Evolutionary conservation across 495 filamentous ascomycete species (phyloP), one percentile per base, ranked within the genome.

Genomic region (Podospora fimiseda): DNA sequence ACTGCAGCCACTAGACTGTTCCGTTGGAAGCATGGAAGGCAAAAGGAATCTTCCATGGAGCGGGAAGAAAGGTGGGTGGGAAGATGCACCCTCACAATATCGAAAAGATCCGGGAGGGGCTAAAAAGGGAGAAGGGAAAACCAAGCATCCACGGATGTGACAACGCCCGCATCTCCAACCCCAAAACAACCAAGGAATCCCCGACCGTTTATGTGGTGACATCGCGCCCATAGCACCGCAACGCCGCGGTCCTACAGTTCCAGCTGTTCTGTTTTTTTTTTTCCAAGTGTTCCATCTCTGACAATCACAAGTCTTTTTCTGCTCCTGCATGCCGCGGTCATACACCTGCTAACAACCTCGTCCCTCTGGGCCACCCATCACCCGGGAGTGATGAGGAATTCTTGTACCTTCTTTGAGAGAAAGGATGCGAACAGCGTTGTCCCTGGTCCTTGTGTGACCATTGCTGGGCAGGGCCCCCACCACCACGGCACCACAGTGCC

Each of bases 11-110:
- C 18, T 7, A 46, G 20, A 3, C 14, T 46, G 43, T n/a, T 46
- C 21, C 13, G 16, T 33, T 18, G n/a, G 33, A 47, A 24, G 44
- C 44, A 47, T 47, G 23, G 44, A 47, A 47, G 44, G 3, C 15
- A 23, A 11, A 18, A 24, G 33, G 44, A 47, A 47, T n/a, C 21
- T 47, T 47, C 44, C 44, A 47, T 47, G 44, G n/a, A 14, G 14
- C 20, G 14, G 23, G 44, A 24, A 7, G 14, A 22, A 46, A 23
- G 22, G 20, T 13, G 43, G 43, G 42, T 20, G 42, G 3, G 18
- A 19, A 20, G 14, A 14, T n/a, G 13, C 39, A n/a, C 39, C 16
- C 16, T 41, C 16, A 41, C 39, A 41, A 41, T n/a, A 7, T 41
- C 39, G 14, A 41, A 41, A 14, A 18, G 8, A 41, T n/a, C 11